Conservation (phyloP, 352 stramenopile species). For the Chrysophaeum taylorii region DNA sequence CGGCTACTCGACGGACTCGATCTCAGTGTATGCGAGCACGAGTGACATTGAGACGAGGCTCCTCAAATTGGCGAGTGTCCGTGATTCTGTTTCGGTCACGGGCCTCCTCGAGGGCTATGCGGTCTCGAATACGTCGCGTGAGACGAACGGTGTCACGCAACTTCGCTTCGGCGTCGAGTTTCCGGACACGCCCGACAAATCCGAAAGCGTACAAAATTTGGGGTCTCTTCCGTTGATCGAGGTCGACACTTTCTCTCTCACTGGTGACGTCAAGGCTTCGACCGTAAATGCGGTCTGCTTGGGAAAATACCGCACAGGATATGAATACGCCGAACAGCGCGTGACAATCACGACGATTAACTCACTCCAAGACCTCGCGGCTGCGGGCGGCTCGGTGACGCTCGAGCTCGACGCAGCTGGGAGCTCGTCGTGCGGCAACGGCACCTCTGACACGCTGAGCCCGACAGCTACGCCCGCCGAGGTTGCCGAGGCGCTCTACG, state of each 20-base stretch:
- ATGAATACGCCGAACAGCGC: slow-evolving; percentile 20
- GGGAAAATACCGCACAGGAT: slow-evolving; percentile 1
- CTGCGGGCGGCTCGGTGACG: slow-evolving; percentile 6
- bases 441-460: slow-evolving; percentile 3
- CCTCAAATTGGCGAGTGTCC: not conserved
- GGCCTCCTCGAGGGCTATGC: slow-evolving; percentile 3
- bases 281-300: not conserved
- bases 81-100: not conserved
- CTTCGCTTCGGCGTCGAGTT: slow-evolving; percentile 25
- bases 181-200: not conserved
- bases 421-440: slow-evolving; percentile 14
- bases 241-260: not conserved
- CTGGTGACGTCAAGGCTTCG: not conserved
- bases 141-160: not conserved
- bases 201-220: not conserved
- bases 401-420: not conserved
- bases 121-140: not conserved
- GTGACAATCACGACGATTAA: slow-evolving; percentile 18
- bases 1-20: slow-evolving; percentile 1
- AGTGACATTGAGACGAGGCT: slow-evolving; percentile 9
- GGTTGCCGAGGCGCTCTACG: not conserved
- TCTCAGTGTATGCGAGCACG: slow-evolving; percentile 11
- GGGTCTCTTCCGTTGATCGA: slow-evolving; percentile 15
- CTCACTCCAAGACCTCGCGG: not conserved
- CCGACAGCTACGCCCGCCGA: not conserved